Evolutionary conservation across 176 grass and related monocot genomes (phyloP).

Genomic region (Bromus sterilis): DNA sequence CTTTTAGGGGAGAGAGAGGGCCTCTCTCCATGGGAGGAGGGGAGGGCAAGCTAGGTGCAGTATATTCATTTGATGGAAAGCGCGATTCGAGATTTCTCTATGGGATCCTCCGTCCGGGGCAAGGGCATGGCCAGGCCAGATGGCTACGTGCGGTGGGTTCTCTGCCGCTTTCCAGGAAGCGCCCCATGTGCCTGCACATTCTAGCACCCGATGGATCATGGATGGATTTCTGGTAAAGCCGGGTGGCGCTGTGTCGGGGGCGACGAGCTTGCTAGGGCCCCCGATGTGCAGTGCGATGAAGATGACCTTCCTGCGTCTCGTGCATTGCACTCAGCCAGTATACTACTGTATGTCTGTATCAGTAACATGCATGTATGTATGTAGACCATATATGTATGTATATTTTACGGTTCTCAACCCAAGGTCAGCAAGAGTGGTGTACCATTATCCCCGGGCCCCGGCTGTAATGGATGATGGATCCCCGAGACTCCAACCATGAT

Average conservation of each 20-base stretch:
- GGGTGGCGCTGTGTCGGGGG: constrained; percentile 14
- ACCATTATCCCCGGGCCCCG: no score
- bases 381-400: not conserved
- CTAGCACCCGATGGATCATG: constrained; percentile 12
- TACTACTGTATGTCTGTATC: not conserved
- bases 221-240: not conserved
- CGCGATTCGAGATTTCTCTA: constrained; percentile 25
- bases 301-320: no score
- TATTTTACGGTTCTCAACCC: no score
- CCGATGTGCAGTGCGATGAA: not conserved
- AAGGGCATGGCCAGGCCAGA: not conserved
- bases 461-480: no score
- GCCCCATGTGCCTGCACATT: constrained; percentile 52
- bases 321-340: not conserved
- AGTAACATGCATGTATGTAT: not conserved
- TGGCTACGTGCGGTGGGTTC: constrained; percentile 14
- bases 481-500: not conserved
- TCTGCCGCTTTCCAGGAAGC: constrained; percentile 42
- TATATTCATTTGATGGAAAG: constrained; percentile 26
- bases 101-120: no score
- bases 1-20: no score
- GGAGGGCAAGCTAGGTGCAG: no score
- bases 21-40: no score
- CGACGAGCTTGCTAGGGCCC: constrained; percentile 1
- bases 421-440: no score